These are phyloP conservation scores for Colletotrichum australisinense DNA, from an alignment of 2,329 filamentous ascomycete genomes.

Conservation along the genomic window DNA sequence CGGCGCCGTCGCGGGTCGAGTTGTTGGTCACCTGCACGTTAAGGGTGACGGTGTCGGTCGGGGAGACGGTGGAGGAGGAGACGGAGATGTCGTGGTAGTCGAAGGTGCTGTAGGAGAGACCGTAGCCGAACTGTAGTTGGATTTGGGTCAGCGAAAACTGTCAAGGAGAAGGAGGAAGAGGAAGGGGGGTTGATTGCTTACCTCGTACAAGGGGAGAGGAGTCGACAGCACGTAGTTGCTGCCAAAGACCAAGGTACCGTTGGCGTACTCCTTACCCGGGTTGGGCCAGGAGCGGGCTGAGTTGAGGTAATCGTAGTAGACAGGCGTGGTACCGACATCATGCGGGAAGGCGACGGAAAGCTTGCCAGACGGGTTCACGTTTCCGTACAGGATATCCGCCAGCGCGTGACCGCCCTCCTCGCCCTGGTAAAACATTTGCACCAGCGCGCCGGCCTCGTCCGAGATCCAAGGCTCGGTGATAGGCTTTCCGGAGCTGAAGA, in stretches of 20 bases:
- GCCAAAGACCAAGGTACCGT: constrained; percentile 73
- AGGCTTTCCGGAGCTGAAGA: constrained; percentile 77
- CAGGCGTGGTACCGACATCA: constrained; percentile 73
- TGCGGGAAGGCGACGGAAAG: constrained; percentile 75
- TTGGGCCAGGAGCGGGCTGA: constrained; percentile 67
- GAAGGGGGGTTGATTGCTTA: constrained; percentile 23
- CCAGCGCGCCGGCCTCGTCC: constrained; percentile 69
- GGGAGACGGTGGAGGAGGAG: constrained; percentile 57
- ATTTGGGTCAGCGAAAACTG: neutral
- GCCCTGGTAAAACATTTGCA: constrained; percentile 81
- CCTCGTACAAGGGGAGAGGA: constrained; percentile 68
- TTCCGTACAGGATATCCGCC: constrained; percentile 73
- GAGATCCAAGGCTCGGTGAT: constrained; percentile 80
- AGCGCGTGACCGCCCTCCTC: constrained; percentile 76
- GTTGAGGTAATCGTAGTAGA: constrained; percentile 80
- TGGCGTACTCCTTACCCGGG: constrained; percentile 62
- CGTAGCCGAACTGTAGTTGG: constrained; percentile 68
- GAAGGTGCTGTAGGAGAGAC: constrained; percentile 74
- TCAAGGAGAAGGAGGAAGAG: neutral
- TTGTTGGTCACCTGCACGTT: constrained; percentile 73
- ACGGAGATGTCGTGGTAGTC: constrained; percentile 65
- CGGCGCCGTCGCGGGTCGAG: constrained; percentile 66
- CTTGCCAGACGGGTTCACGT: constrained; percentile 74
- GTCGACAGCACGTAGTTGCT: constrained; percentile 72
- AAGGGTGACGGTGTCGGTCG: constrained; percentile 66